Base-by-base conservation (phyloP, 352 stramenopile species). In the Thalassiosira ordinaria region DNA sequence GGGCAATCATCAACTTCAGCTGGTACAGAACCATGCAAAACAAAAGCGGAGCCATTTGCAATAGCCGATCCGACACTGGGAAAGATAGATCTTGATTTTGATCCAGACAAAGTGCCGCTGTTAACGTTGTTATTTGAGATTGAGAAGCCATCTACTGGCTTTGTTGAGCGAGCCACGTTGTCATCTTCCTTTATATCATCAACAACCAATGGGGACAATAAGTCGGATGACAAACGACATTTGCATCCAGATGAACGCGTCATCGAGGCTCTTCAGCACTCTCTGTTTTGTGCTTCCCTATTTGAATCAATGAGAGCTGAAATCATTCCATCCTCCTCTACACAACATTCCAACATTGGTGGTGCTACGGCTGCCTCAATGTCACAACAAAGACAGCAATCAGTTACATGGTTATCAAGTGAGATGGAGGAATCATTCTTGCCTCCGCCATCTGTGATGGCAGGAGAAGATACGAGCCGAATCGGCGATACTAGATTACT, bases 271-370 rank as follows among this genome's bases (percentile, higher is more conserved):
- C 74, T 94, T 44, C 89, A 94, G 49, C 89, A 94, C 75, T 94
- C 89, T n/a, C 44, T 94, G 20, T 92, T 92, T 70, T 94, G 89
- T 74, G 87, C 89, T 31, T 89, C 84, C 57, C 73, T 94, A 0
- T 94, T 94, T 70, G 89, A 94, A 69, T 90, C 84, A 0, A 92
- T 94, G 72, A 79, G 87, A 68, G 65, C 62, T 27, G 89, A 94
- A 64, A 65, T 92, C 18, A 82, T 85, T 47, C 78, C 82, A 18
- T 24, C 60, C 71, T 70, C 70, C 26, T 13, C 63, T 7, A 41
- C n/a, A n/a, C n/a, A n/a, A n/a, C n/a, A 47, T 51, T 56, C 60
- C 41, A 62, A 49, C 29, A 0, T 69, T 35, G 31, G 29, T 31
- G n/a, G n/a, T n/a, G 24, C 5, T 57, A 22, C n/a, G 16, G n/a